A percentile compares a stretch with the other conserved stretches of the same genome.
phyloP scores from a whole-genome alignment of 2,329 filamentous ascomycete species.

The Dothideomycetidae sp. region DNA sequence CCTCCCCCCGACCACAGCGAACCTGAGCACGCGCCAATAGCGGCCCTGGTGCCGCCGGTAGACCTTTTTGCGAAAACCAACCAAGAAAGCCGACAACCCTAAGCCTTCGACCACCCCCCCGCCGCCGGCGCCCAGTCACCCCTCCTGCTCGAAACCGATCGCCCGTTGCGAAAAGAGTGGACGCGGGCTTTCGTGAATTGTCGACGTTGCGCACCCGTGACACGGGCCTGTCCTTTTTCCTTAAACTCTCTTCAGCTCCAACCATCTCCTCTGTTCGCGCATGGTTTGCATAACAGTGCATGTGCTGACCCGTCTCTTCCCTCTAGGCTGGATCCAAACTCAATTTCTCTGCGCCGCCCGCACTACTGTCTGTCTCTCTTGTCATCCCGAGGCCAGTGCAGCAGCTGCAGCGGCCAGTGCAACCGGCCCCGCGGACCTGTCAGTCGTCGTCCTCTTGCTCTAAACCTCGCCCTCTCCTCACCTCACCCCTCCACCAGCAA shows the following conservation, averaged over 20 bases:
- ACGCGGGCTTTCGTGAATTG: background rate
- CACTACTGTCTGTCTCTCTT: too few species aligned
- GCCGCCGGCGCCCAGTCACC: too few species aligned
- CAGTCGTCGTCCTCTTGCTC: too few species aligned
- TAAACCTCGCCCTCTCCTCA: too few species aligned
- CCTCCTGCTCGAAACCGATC: background rate
- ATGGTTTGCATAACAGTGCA: background rate
- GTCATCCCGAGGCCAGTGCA: too few species aligned
- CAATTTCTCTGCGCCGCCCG: background rate
- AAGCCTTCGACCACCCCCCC: background rate
- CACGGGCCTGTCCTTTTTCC: background rate
- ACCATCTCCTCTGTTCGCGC: too few species aligned
- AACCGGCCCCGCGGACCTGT: too few species aligned
- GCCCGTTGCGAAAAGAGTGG: background rate
- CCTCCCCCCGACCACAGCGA: too few species aligned
- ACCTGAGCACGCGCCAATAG: background rate
- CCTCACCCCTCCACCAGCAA: too few species aligned
- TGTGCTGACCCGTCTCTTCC: background rate
- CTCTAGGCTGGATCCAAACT: background rate
- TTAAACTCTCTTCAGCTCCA: background rate
- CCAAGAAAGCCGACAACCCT: background rate
- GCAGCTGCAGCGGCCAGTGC: too few species aligned
- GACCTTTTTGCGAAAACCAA: background rate
- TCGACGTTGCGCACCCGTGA: background rate
- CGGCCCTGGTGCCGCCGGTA: background rate